These are phyloP conservation scores for Brassica rapa DNA, from an alignment of 345 rosid genomes.

Conservation along the genomic window DNA sequence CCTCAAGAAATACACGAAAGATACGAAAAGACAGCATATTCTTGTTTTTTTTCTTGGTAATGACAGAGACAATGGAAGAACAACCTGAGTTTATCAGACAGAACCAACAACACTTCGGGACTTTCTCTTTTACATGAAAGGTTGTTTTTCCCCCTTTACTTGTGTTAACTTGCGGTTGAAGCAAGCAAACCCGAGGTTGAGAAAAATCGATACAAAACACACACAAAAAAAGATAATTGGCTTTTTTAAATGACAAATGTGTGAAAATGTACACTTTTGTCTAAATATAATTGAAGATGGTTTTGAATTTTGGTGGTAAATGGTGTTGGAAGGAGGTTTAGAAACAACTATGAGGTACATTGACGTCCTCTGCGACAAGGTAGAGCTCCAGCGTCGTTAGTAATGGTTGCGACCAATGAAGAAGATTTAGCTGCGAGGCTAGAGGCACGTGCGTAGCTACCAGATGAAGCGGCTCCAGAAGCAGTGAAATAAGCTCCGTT, in stretches of 20 bases:
- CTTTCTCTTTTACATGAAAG: constrained; percentile 34
- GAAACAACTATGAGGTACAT: constrained; percentile 50
- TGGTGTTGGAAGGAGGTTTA: constrained; percentile 7
- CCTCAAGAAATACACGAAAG: constrained; percentile 18
- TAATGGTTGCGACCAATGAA: constrained; percentile 73
- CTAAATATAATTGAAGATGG: constrained; percentile 25
- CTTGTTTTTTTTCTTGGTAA: not conserved
- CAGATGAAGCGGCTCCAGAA: constrained; percentile 84
- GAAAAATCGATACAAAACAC: constrained; percentile 37
- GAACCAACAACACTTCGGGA: constrained; percentile 35
- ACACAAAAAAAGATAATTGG: constrained; percentile 35
- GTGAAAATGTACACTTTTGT: constrained; percentile 46
- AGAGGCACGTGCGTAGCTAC: constrained; percentile 94
- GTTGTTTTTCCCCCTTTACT: constrained; percentile 24
- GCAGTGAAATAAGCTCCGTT: constrained; percentile 93
- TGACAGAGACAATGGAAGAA: not conserved
- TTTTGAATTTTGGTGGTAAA: constrained; percentile 17
- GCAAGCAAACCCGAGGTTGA: constrained; percentile 45
- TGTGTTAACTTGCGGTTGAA: constrained; percentile 35
- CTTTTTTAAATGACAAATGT: constrained; percentile 40
- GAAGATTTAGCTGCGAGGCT: constrained; percentile 90
- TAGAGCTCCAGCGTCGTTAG: constrained; percentile 70
- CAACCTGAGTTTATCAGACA: not conserved
- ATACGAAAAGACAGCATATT: not conserved
- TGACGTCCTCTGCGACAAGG: constrained; percentile 58